phyloP scores from a whole-genome alignment of 768 basidiomycete species.

The Rubroboletus pulcherrimus region DNA sequence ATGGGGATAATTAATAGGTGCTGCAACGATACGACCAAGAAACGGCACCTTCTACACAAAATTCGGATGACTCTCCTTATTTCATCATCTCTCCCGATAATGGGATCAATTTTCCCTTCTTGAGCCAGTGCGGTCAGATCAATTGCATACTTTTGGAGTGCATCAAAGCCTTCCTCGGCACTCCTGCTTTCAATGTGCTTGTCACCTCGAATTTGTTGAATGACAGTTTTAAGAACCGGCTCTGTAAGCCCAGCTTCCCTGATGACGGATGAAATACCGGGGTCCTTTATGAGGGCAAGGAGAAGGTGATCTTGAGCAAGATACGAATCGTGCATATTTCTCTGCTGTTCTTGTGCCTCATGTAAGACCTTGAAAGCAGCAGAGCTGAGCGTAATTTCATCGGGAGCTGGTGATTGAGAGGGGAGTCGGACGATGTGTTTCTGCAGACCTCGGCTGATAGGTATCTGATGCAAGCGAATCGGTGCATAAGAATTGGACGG shows the following conservation, averaged over 20 bases:
- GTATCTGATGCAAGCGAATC: slow-evolving; percentile 32
- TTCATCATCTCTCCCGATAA: slow-evolving; percentile 90
- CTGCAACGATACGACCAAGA: not conserved
- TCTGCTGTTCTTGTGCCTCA: slow-evolving; percentile 73
- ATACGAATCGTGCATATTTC: slow-evolving; percentile 85
- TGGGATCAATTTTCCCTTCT: slow-evolving; percentile 93
- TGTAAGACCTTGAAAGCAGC: slow-evolving; percentile 59
- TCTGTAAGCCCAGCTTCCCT: slow-evolving; percentile 77
- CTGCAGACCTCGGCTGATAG: slow-evolving; percentile 69
- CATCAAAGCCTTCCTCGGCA: slow-evolving; percentile 92
- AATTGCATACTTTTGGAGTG: slow-evolving; percentile 81
- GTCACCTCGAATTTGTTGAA: slow-evolving; percentile 79
- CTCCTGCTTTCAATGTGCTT: slow-evolving; percentile 79
- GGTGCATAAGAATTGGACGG: not conserved
- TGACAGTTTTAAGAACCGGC: slow-evolving; percentile 66
- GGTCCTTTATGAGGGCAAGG: slow-evolving; percentile 76
- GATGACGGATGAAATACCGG: slow-evolving; percentile 60
- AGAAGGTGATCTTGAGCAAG: slow-evolving; percentile 92
- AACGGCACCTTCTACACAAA: slow-evolving; percentile 66
- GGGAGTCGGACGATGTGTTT: slow-evolving; percentile 79
- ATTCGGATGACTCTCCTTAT: slow-evolving; percentile 83
- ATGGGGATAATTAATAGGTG: slow-evolving; percentile 8
- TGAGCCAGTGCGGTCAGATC: slow-evolving; percentile 86
- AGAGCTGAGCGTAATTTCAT: slow-evolving; percentile 64
- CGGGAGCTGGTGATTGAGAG: slow-evolving; percentile 80